Base-by-base conservation (phyloP, 1,284 basidiomycete genomes). In the Pseudozyma sp. region DNA sequence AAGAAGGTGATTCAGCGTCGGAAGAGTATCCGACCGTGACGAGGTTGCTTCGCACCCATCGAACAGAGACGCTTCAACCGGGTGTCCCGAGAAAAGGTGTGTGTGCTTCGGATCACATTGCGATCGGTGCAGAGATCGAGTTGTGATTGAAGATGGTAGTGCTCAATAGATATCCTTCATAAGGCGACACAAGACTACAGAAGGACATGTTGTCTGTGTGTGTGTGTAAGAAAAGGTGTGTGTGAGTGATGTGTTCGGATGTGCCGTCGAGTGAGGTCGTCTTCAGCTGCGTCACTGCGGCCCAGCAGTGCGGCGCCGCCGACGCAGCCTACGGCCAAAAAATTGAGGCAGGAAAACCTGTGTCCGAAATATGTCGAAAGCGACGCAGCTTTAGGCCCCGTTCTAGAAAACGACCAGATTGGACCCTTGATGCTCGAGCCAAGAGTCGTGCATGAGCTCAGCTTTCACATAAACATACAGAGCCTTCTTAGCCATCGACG, bases 71-170 rank as follows among this genome's bases (percentile, higher is more conserved):
- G 53, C 87, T 97, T 10, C 88, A 88, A 8, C 88, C 88, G 10
- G 95, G 94, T 9, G 86, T 97, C 47, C 95, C 95, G n/a, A 88
- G 90, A 78, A 89, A 89, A 73, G 90, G 89, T 16, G 88, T 95
- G 31, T 92, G 91, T 75, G 92, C 92, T 11, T 94, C 92, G 78
- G 95, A 97, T 85, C 95, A 97, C 83, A 87, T 94, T 65, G 91
- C 92, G 1, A 88, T 97, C 11, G 90, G 89, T 45, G 84, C 81
- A 10, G 80, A 85, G 53, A 65, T 80, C 42, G 62, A 70, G 36
- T 36, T 74, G 48, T 69, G 45, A 53, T 21, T 12, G 18, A 38
- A 48, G 16, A 21, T 12, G 5, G 45, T 5, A 47, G 14, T 50
- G 35, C 38, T 52, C 51, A 51, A n/a, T 38, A 25, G n/a, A 18